Percentiles rank a stretch among this genome's conserved stretches.
Conservation (phyloP, 2,329 filamentous ascomycete genomes). For the Parascedosporium putredinis region DNA sequence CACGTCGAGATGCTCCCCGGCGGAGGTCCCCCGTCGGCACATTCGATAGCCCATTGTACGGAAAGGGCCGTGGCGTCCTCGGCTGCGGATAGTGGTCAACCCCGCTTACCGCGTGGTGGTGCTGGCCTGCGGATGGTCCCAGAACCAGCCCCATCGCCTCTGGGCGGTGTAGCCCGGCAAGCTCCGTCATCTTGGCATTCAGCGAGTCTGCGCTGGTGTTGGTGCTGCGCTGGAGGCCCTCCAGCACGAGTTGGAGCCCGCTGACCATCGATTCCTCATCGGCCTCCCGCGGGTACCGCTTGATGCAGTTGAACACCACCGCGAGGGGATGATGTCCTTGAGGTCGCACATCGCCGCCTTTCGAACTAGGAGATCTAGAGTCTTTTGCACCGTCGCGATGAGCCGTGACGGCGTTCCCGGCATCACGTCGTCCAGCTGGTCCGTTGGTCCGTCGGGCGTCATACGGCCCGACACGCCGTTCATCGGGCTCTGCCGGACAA, state of each 20-base stretch:
- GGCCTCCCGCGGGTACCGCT: conserved; percentile 21
- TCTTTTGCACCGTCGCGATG: conserved; percentile 33
- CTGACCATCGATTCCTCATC: conserved; percentile 30
- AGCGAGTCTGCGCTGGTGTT: conserved; percentile 29
- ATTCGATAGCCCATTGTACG: not conserved
- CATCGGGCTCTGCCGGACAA: conserved; percentile 6
- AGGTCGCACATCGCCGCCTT: conserved; percentile 38
- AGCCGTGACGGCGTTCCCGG: conserved; percentile 32
- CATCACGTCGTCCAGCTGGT: conserved; percentile 14
- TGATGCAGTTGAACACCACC: conserved; percentile 35
- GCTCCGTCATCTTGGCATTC: not conserved
- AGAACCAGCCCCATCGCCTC: conserved; percentile 7
- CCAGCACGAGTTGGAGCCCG: conserved; percentile 31
- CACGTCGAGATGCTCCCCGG: not conserved
- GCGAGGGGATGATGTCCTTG: conserved; percentile 39
- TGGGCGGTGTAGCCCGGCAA: not conserved
- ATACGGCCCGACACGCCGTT: not conserved
- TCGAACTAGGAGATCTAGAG: conserved; percentile 32
- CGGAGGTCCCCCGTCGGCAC: not conserved
- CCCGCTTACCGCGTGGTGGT: not conserved
- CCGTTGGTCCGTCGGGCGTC: not conserved
- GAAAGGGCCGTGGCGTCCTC: not conserved
- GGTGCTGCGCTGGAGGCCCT: conserved; percentile 32
- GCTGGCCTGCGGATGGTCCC: not conserved
- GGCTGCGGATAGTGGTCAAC: not conserved